These are phyloP conservation scores for Closterium sp. DNA, from an alignment of 139 green algal genomes.

Conservation along the genomic window DNA sequence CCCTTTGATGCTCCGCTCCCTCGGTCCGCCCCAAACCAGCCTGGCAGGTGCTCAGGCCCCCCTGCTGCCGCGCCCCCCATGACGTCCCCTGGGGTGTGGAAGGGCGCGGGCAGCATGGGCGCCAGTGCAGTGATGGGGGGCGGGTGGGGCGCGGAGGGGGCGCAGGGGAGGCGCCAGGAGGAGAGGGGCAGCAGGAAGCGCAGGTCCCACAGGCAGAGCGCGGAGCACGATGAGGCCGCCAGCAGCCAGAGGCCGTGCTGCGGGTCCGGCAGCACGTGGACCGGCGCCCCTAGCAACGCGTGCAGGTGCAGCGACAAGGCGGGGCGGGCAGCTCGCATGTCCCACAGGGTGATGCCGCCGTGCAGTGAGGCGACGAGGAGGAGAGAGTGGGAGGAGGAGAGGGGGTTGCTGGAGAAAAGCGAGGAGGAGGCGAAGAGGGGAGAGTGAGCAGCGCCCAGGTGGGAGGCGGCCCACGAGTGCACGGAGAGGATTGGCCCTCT, in stretches of 20 bases:
- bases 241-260: conserved; percentile 26
- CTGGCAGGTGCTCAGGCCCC: neutral
- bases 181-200: conserved; percentile 45
- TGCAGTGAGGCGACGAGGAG: neutral
- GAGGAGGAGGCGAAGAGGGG: neutral
- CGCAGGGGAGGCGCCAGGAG: conserved; percentile 34
- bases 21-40: neutral
- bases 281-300: neutral
- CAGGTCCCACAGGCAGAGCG: conserved; percentile 49
- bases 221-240: conserved; percentile 24
- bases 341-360: conserved; percentile 43
- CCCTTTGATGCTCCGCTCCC: neutral
- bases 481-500: neutral
- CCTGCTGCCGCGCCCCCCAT: neutral
- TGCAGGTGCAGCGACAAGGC: conserved; percentile 11
- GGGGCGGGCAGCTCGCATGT: conserved; percentile 3
- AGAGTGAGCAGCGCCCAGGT: neutral
- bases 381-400: neutral
- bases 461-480: neutral
- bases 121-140: conserved; percentile 19
- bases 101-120: conserved; percentile 13
- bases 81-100: neutral
- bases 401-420: neutral
- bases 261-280: neutral
- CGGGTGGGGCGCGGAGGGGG: neutral